phyloP scores from a whole-genome alignment of 2,329 filamentous ascomycete genomes.

The Colletotrichum cuscutae region DNA sequence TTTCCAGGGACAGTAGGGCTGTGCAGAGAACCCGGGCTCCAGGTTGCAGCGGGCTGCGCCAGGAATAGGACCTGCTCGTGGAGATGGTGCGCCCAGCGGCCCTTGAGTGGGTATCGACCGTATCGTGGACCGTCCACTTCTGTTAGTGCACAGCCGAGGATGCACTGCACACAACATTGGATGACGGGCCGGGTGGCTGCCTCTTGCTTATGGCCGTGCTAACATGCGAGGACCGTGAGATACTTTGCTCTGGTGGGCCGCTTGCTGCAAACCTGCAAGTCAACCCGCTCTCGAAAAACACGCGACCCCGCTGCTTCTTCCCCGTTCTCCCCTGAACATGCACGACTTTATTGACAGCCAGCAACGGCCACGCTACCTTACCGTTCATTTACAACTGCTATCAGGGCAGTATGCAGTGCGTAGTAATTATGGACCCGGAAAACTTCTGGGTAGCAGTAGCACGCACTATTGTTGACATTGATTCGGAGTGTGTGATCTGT shows the following conservation, averaged over 20 bases:
- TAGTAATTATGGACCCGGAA: not conserved
- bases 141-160: slow-evolving; percentile 6
- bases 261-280: slow-evolving; percentile 17
- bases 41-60: slow-evolving; percentile 24
- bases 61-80: slow-evolving; percentile 30
- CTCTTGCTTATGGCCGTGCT: not conserved
- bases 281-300: slow-evolving; percentile 11
- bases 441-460: not conserved
- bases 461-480: not conserved
- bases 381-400: not conserved
- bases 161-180: not conserved
- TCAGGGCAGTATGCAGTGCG: not conserved
- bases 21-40: slow-evolving; percentile 26
- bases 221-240: not conserved
- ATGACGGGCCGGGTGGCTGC: not conserved
- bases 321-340: slow-evolving; percentile 14
- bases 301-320: slow-evolving; percentile 13
- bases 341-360: slow-evolving; percentile 22
- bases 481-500: not conserved
- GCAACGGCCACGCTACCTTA: not conserved
- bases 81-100: not conserved
- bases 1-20: slow-evolving; percentile 34
- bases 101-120: not conserved
- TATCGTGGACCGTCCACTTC: not conserved
- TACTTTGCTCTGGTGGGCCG: not conserved